phyloP scores from a whole-genome alignment of 306 rosid genomes.

The Mimosa pudica region DNA sequence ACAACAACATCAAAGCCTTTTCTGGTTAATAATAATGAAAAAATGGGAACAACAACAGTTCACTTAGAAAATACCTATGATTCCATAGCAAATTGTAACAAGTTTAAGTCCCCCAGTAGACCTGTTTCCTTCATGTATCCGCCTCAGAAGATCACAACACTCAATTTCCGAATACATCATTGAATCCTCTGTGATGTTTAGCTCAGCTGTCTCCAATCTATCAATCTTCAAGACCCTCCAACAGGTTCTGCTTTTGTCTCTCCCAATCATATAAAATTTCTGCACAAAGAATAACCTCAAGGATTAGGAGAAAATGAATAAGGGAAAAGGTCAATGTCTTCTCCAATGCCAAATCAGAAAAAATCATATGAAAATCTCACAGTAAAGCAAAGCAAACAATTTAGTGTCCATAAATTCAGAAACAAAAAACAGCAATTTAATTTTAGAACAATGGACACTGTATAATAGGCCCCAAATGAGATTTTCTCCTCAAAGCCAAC shows the following conservation, averaged over 20 bases:
- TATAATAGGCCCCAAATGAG: slow-evolving; percentile 1
- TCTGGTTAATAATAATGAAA: neutral
- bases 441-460: slow-evolving; percentile 3
- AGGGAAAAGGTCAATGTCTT: neutral
- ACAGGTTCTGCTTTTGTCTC: slow-evolving; percentile 80
- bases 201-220: slow-evolving; percentile 68
- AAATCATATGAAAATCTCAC: slow-evolving; percentile 13
- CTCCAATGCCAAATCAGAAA: neutral
- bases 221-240: slow-evolving; percentile 94
- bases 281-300: slow-evolving; percentile 46
- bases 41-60: neutral
- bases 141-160: slow-evolving; percentile 77
- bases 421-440: neutral
- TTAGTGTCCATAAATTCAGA: neutral
- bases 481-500: slow-evolving; percentile 22
- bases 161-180: slow-evolving; percentile 72
- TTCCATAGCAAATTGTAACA: slow-evolving; percentile 88
- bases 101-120: slow-evolving; percentile 90
- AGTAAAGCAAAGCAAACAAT: neutral
- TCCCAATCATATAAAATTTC: slow-evolving; percentile 93
- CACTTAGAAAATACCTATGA: slow-evolving; percentile 66
- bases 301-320: neutral
- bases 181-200: slow-evolving; percentile 71
- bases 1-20: too few relatives aligned
- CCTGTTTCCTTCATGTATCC: slow-evolving; percentile 91